A percentile compares a stretch with the other conserved stretches of the same genome.
Conservation (phyloP, 106 monocot species). For the Iris macrosiphon region DNA sequence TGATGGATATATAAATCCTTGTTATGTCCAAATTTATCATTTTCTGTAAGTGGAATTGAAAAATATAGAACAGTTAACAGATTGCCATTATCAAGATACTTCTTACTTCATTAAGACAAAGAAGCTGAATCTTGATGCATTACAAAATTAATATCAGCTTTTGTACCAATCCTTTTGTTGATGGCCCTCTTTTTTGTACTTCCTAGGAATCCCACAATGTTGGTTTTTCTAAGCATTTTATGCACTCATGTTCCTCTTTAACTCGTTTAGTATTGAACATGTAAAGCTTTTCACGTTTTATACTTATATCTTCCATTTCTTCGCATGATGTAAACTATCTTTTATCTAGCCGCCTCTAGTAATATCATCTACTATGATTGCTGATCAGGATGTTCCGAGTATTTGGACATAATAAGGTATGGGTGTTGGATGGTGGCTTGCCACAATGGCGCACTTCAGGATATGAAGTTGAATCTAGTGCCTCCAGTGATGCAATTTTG, state of each 20-base stretch:
- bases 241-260: neutral
- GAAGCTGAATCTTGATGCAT: too few relatives aligned
- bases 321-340: neutral
- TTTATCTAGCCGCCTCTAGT: neutral
- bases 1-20: too few relatives aligned
- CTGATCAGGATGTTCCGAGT: constrained; percentile 89
- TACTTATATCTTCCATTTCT: too few relatives aligned
- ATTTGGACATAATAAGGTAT: constrained; percentile 90
- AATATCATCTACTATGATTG: constrained; percentile 2
- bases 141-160: too few relatives aligned
- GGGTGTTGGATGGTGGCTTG: constrained; percentile 97
- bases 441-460: constrained; percentile 84
- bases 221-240: neutral
- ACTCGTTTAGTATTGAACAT: neutral
- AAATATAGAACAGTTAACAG: too few relatives aligned
- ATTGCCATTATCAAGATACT: too few relatives aligned
- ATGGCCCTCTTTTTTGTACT: too few relatives aligned
- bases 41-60: too few relatives aligned
- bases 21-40: too few relatives aligned
- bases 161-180: too few relatives aligned
- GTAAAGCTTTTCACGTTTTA: neutral
- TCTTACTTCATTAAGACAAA: too few relatives aligned
- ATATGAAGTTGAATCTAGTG: constrained; percentile 97
- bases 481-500: constrained; percentile 87
- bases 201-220: too few relatives aligned